Base-by-base conservation (phyloP, 352 stramenopile species). In the Pythium diclinum region DNA sequence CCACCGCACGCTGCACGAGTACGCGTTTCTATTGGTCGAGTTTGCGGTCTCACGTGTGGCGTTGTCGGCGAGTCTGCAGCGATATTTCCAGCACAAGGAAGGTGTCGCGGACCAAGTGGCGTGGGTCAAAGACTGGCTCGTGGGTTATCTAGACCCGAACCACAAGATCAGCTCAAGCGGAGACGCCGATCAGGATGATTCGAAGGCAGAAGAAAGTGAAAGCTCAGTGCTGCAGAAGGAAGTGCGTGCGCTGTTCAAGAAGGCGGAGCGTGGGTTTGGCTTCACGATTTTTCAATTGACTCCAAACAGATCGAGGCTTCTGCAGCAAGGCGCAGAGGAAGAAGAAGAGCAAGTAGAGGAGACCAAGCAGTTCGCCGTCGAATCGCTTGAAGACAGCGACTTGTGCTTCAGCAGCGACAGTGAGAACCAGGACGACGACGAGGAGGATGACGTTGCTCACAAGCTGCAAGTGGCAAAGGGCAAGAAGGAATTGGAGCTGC, bases 41-140 rank as follows among this genome's bases (percentile, higher is more conserved):
- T 87, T 92, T 60, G 67, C 70, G 10, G 46, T 89, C 19, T 69
- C 49, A 33, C 76, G 65, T 28, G 67, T 66, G 19, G 65, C 59
- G 3, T 14, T 19, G 0, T 87, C 80, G 1, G 34, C 6, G 16
- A 44, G 69, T 9, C 61, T 91, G 16, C 75, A 79, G 46, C 42
- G 71, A 3, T 65, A 87, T 7, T 85, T 91, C 46, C 68, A 67
- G 19, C 53, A 42, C 1, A 59, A 84, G 16, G 36, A 63, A 0
- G 72, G 77, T 9, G 71, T 83, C 34, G 42, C 32, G 17, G 59
- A 60, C 0, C 78, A 80, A 49, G 70, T 77, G 1, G 38, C 64
- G 16, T 91, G 82, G 82, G 70, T 91, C 16, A 67, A 71, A 32
- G 61, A 74, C 10, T 91, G 79, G 78, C 32, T 89, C 3, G 61